A percentile compares a stretch with the other conserved stretches of the same genome.
phyloP scores from a whole-genome alignment of 1,139 yeast species.

The Magnusiomyces magnusii region DNA sequence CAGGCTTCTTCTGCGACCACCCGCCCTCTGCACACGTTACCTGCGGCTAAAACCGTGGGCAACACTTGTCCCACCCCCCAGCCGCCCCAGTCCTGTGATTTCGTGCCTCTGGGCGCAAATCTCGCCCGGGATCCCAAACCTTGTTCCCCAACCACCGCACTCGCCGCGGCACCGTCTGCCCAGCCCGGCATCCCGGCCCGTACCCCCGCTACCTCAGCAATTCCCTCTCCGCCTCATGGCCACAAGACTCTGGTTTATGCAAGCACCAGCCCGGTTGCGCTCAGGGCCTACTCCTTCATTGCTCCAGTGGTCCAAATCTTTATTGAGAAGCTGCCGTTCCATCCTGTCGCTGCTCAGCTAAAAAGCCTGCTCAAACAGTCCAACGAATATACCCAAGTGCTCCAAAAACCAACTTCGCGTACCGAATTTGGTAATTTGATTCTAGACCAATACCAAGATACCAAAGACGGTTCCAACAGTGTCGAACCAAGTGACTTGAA shows the following conservation, averaged over 20 bases:
- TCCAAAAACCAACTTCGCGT: background rate
- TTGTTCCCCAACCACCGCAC: background rate
- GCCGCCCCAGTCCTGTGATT: no score
- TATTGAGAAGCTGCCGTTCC: background rate
- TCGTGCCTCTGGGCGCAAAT: no score
- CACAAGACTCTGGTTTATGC: background rate
- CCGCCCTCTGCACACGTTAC: background rate
- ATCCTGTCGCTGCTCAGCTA: background rate
- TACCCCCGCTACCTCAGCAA: no score
- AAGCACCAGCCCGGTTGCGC: background rate
- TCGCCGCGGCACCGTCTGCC: no score
- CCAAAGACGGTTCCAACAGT: background rate
- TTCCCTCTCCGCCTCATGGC: no score
- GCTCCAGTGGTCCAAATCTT: background rate
- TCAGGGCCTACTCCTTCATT: background rate
- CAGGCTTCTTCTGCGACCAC: background rate
- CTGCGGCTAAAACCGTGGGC: no score
- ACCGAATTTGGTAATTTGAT: background rate
- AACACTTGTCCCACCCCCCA: no score
- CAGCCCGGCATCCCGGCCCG: no score
- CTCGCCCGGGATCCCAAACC: no score
- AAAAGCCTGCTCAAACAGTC: slow-evolving; percentile 3
- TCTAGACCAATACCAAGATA: background rate
- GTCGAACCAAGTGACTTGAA: background rate
- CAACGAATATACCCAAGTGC: background rate